Evolutionary conservation across 2,329 filamentous ascomycete species (phyloP).

Genomic region (Zasmidium angulare): DNA sequence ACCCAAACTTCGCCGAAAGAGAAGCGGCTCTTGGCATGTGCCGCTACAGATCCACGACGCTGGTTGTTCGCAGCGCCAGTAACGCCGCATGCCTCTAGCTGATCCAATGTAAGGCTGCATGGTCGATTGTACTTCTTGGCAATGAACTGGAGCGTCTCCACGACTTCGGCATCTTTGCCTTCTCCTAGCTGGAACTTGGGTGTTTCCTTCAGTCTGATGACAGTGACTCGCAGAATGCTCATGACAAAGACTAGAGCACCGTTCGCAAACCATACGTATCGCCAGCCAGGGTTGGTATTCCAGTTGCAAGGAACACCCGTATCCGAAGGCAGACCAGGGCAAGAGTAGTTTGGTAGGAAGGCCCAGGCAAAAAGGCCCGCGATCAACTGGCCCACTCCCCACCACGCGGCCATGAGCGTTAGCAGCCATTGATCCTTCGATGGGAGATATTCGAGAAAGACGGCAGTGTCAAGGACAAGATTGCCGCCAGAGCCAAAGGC

Average conservation of each 20-base stretch:
- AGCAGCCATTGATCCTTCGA: conserved; percentile 63
- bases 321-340: conserved; percentile 36
- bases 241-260: conserved; percentile 57
- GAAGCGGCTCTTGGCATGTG: conserved; percentile 34
- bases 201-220: conserved; percentile 56
- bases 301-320: conserved; percentile 49
- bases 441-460: conserved; percentile 59
- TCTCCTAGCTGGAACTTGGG: conserved; percentile 58
- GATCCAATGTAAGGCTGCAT: conserved; percentile 53
- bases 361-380: conserved; percentile 57
- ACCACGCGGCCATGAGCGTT: conserved; percentile 61
- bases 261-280: conserved; percentile 56
- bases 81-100: conserved; percentile 48
- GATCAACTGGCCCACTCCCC: conserved; percentile 53
- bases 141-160: conserved; percentile 51
- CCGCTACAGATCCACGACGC: conserved; percentile 23
- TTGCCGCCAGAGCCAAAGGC: conserved; percentile 67
- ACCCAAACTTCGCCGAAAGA: conserved; percentile 42
- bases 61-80: conserved; percentile 23
- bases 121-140: conserved; percentile 54
- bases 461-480: conserved; percentile 59
- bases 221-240: conserved; percentile 52
- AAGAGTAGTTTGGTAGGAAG: conserved; percentile 53
- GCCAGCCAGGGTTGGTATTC: conserved; percentile 57
- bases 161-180: conserved; percentile 53